Conservation (phyloP, 1,139 yeast species). For the Suhomyces atakaporum region DNA sequence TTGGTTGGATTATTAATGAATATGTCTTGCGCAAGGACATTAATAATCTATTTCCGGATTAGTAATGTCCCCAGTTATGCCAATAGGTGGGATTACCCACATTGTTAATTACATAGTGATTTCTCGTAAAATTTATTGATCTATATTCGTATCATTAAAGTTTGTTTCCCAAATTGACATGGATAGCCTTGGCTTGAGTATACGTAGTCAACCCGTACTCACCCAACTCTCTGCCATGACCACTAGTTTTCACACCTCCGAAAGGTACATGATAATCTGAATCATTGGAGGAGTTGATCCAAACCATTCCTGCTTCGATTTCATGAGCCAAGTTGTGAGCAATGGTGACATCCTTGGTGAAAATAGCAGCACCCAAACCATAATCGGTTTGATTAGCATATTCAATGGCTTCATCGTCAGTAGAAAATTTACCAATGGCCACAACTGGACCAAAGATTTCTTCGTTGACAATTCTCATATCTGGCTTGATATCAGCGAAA, state of each 20-base stretch:
- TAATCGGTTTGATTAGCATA: constrained; percentile 54
- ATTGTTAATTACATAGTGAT: too few species aligned
- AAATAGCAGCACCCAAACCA: constrained; percentile 51
- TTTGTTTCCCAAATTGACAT: constrained; percentile 55
- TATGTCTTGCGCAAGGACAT: too few species aligned
- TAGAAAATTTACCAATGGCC: constrained; percentile 49
- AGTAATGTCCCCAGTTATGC: too few species aligned
- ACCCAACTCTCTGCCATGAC: constrained; percentile 88
- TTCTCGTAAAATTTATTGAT: neutral
- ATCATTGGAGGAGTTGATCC: constrained; percentile 72
- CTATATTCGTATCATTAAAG: constrained; percentile 15
- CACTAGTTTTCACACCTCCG: constrained; percentile 77
- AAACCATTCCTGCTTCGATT: constrained; percentile 56
- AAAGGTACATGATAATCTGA: constrained; percentile 77
- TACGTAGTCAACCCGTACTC: constrained; percentile 76
- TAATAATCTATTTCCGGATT: too few species aligned
- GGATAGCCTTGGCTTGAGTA: constrained; percentile 80
- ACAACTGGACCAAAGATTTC: constrained; percentile 67
- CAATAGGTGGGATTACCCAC: neutral
- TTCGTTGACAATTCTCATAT: constrained; percentile 56
- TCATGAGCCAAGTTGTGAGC: constrained; percentile 50
- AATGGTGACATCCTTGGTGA: constrained; percentile 27
- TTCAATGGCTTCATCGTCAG: constrained; percentile 54
- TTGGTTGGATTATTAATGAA: too few species aligned
- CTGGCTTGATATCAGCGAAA: constrained; percentile 53